phyloP scores from a whole-genome alignment of 441 rosid species.

The Bruguiera hainesii region DNA sequence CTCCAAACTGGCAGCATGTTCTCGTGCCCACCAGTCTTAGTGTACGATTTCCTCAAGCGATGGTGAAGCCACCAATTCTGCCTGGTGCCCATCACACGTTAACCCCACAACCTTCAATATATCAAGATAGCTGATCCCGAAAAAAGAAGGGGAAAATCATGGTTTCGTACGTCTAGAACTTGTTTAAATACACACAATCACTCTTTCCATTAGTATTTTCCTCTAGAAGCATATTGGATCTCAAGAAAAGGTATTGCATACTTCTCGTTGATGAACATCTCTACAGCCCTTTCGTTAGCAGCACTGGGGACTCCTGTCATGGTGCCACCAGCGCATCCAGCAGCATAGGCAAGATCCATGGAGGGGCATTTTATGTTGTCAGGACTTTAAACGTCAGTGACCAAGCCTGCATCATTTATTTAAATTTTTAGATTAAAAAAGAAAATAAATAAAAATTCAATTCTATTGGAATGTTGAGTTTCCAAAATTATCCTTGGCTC shows the following conservation, averaged over 20 bases:
- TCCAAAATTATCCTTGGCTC: not conserved
- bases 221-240: not conserved
- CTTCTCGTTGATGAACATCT: slow-evolving; percentile 81
- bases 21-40: slow-evolving; percentile 88
- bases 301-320: slow-evolving; percentile 98
- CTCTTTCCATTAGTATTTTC: no score
- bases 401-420: slow-evolving; percentile 49
- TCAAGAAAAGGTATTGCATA: slow-evolving; percentile 31
- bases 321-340: slow-evolving; percentile 91
- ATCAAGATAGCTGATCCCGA: slow-evolving; percentile 83
- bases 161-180: not conserved
- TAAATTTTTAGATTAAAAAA: not conserved
- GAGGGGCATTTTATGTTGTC: slow-evolving; percentile 89
- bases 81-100: slow-evolving; percentile 68
- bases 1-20: slow-evolving; percentile 51
- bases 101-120: slow-evolving; percentile 87
- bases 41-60: slow-evolving; percentile 85
- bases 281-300: slow-evolving; percentile 92
- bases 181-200: not conserved
- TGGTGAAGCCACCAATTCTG: slow-evolving; percentile 61
- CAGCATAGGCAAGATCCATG: slow-evolving; percentile 87
- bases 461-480: not conserved
- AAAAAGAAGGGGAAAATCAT: not conserved
- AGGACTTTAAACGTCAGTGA: slow-evolving; percentile 79
- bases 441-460: not conserved